phyloP scores from a whole-genome alignment of 208 protist genomes.

The Trypanosoma melophagium region DNA sequence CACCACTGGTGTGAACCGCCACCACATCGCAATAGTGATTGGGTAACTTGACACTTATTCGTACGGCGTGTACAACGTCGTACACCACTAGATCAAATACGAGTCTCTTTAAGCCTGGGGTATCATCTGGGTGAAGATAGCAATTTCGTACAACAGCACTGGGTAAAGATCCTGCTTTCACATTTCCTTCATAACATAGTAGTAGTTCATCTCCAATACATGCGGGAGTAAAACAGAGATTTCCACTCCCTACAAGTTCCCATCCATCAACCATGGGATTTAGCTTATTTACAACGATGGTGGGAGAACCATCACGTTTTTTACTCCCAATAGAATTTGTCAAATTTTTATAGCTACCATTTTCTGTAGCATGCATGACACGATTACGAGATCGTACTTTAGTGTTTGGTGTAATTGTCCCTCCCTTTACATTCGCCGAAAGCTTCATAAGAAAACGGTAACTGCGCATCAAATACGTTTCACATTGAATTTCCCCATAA shows the following conservation, averaged over 20 bases:
- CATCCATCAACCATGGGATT: slow-evolving; percentile 48
- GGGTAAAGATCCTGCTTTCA: not conserved
- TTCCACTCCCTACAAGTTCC: slow-evolving; percentile 34
- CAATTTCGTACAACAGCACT: slow-evolving; percentile 34
- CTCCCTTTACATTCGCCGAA: slow-evolving; percentile 40
- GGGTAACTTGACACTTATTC: slow-evolving; percentile 54
- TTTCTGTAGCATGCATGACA: slow-evolving; percentile 22
- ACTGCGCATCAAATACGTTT: slow-evolving; percentile 74
- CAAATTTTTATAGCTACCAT: slow-evolving; percentile 14
- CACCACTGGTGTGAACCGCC: slow-evolving; percentile 40
- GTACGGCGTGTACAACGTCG: slow-evolving; percentile 32
- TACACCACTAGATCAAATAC: slow-evolving; percentile 39
- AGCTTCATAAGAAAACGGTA: slow-evolving; percentile 80
- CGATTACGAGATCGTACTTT: slow-evolving; percentile 19
- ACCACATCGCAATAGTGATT: slow-evolving; percentile 53
- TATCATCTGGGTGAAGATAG: slow-evolving; percentile 34
- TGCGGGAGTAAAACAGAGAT: slow-evolving; percentile 47
- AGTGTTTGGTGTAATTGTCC: not conserved
- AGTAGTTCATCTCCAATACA: slow-evolving; percentile 47
- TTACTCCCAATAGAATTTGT: slow-evolving; percentile 1
- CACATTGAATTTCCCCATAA: slow-evolving; percentile 64
- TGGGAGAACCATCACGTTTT: slow-evolving; percentile 21
- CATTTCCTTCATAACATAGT: slow-evolving; percentile 34
- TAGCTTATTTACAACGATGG: slow-evolving; percentile 31
- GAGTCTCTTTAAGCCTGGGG: slow-evolving; percentile 31